Base-by-base conservation (phyloP, 257 asterid species). In the Nicotiana knightiana region DNA sequence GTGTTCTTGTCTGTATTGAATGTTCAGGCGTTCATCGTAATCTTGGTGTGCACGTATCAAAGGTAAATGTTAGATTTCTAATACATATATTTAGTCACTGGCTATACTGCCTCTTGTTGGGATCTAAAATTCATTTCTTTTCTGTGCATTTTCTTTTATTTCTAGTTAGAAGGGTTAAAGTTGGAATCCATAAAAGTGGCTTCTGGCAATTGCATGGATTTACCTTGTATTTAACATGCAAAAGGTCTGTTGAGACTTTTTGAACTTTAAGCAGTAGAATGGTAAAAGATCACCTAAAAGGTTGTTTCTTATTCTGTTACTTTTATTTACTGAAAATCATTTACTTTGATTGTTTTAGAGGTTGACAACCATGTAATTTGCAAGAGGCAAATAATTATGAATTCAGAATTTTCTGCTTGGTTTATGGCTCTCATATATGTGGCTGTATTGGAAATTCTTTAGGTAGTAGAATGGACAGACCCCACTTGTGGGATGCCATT, bases 11-110 rank as follows among this genome's bases (percentile, higher is more conserved):
- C 84, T 97, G 99, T 89, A 97, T 97, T 10, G 99, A 97, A 85
- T 97, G 99, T 90, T 97, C 99, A 1, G 99, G 99, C 28, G 99
- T 97, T 84, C 99, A 97, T 85, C 98, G 99, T 67, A 97, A 97
- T 86, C 98, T 97, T 81, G 99, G 99, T 37, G 99, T 94, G 84
- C 99, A 97, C 89, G 91, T 97, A 88, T 97, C 99, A 73, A 97
- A 97, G 99, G 99, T 97, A 89, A 81, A 70, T 66, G 39, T 55
- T 33, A 5, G 43, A 70, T 58, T 59, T 83, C 65, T 43, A 62
- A 46, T 32, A 37, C 61, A 28, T 67, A 24, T 70, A 35, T 9
- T 4, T 63, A 39, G n/a, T 76, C 70, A 6, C 3, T 24, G 63
- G 67, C 62, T 53, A 32, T 21, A 54, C 6, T n/a, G 57, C 21